A percentile compares a stretch with the other conserved stretches of the same genome.
Conservation (phyloP, 257 asterid species). For the Lantana camara region DNA sequence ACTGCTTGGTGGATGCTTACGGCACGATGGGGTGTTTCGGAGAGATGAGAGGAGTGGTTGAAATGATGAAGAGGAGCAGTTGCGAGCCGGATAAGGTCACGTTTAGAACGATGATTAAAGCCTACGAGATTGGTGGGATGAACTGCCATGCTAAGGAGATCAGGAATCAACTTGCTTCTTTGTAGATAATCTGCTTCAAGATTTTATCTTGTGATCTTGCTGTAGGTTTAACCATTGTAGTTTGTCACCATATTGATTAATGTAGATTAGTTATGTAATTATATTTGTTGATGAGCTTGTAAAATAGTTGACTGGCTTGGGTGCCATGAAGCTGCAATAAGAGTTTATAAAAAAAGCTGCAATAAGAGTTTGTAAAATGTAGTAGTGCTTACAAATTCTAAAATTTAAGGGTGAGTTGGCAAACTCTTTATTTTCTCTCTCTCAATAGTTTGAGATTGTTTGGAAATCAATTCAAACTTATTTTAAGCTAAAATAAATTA, state of each 20-base stretch:
- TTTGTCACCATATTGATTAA: not conserved
- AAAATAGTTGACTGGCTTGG: too few relatives aligned
- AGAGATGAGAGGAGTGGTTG: slow-evolving; percentile 80
- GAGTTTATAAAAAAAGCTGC: too few relatives aligned
- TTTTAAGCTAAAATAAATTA: too few relatives aligned
- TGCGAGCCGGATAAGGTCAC: slow-evolving; percentile 81
- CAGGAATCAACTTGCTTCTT: slow-evolving; percentile 50
- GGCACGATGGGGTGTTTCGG: slow-evolving; percentile 88
- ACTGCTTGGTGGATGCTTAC: slow-evolving; percentile 83
- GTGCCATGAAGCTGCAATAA: too few relatives aligned
- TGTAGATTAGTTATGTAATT: not conserved
- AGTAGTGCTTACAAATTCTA: too few relatives aligned
- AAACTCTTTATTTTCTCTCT: too few relatives aligned
- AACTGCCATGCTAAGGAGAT: slow-evolving; percentile 61
- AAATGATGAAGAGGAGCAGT: slow-evolving; percentile 71
- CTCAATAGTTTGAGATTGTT: too few relatives aligned
- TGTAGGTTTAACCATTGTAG: not conserved
- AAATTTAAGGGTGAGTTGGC: too few relatives aligned
- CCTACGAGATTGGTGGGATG: slow-evolving; percentile 64
- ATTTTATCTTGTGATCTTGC: not conserved
- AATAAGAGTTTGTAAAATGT: too few relatives aligned
- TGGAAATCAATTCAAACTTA: too few relatives aligned
- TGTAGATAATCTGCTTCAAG: slow-evolving; percentile 25
- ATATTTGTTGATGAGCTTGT: slow-evolving; percentile 15
- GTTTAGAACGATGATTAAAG: slow-evolving; percentile 78